A percentile compares a stretch with the other conserved stretches of the same genome.
Conservation (phyloP, 2,329 filamentous ascomycete species). For the Colletotrichum tropicale region DNA sequence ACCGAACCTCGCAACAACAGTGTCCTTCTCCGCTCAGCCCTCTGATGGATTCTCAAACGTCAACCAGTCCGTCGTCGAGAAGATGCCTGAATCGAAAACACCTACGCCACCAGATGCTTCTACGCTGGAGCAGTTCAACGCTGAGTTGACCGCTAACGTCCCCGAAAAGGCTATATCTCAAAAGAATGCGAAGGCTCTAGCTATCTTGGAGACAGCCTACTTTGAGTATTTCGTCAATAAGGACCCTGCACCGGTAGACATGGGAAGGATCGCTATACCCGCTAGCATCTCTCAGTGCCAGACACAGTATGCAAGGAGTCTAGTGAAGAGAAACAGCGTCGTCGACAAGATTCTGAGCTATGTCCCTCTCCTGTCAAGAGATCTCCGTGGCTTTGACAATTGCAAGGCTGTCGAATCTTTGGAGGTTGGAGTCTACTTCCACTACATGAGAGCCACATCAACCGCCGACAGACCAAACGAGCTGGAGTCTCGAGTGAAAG, state of each 20-base stretch:
- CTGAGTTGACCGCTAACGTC: slow-evolving; percentile 6
- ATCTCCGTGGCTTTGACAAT: background rate
- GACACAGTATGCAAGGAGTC: background rate
- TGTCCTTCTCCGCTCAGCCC: background rate
- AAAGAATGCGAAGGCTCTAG: background rate
- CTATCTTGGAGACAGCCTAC: slow-evolving; percentile 13
- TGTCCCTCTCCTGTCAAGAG: background rate
- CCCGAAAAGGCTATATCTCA: background rate
- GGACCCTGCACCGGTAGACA: slow-evolving; percentile 2
- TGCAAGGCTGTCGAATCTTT: slow-evolving; percentile 3
- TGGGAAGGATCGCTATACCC: background rate
- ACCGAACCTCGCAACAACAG: background rate
- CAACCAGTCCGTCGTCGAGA: background rate
- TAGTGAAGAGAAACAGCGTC: background rate
- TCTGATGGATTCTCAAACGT: background rate
- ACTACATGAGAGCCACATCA: slow-evolving; percentile 6
- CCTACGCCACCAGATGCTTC: background rate
- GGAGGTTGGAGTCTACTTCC: slow-evolving; percentile 12
- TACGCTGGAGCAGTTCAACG: background rate
- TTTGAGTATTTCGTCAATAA: slow-evolving; percentile 13
- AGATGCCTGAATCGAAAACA: background rate
- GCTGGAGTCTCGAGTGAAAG: background rate
- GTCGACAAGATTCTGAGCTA: background rate
- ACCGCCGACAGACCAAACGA: background rate
- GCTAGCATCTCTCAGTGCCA: background rate